Evolutionary conservation across 1,284 basidiomycete genomes (phyloP), one percentile per base, ranked within the genome.

Genomic region (Boletus sp.): DNA sequence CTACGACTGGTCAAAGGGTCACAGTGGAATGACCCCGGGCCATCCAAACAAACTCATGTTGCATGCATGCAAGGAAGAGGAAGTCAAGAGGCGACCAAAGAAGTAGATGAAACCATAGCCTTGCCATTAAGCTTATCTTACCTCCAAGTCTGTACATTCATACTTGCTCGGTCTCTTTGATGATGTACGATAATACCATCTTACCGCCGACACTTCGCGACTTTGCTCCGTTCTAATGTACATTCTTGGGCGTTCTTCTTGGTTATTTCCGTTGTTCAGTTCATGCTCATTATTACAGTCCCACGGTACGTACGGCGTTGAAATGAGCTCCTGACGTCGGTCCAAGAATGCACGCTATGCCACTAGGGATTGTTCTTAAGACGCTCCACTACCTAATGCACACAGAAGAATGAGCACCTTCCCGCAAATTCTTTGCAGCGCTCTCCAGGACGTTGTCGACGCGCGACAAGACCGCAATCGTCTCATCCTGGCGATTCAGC

Each of bases 1-100:
- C 4, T 94, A 94, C 60, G 91, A 94, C 64, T 94, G 91, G 91
- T 87, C 74, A 59, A 94, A 84, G 62, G 93, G 93, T 4, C 88
- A 94, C 67, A 81, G 81, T 9, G 91, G 91, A 16, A 92, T 89
- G 75, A 85, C 86, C 5, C 82, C 88, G 5, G 80, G 80, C 13
- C 82, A 85, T 60, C 79, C 82, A 14, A 94, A 91, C 68, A 92
- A 92, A 65, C 71, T 95, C 56, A 91, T 94, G 87, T 69, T 95
- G 50, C 93, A 95, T 66, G 82, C 86, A 14, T 89, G 90, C 70
- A 91, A 91, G 71, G 88, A 91, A 38, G 90, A 93, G 8, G 91
- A 94, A 69, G 85, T 93, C 51, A 88, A 82, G 71, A 86, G 85
- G 70, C 73, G 84, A 55, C 72, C 71, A 5, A 73, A 72, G 57